A percentile compares a stretch with the other conserved stretches of the same genome.
These are phyloP conservation scores for Phytopythium delawarense DNA, from an alignment of 352 stramenopile species.

Conservation along the genomic window DNA sequence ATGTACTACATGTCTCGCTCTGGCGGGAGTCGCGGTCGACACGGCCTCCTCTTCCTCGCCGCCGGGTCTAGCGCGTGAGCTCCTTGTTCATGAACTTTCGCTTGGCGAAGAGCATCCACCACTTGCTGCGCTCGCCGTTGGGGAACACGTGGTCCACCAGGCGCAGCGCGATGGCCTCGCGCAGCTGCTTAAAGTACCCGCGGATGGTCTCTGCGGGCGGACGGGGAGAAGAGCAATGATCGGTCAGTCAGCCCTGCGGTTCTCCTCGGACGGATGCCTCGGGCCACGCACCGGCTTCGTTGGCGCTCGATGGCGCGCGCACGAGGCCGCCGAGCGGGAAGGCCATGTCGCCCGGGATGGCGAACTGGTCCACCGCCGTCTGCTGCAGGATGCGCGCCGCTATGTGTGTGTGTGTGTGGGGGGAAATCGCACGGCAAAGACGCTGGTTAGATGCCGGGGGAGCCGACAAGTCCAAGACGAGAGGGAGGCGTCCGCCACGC, in stretches of 20 bases:
- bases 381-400: conserved; percentile 76
- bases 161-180: conserved; percentile 76
- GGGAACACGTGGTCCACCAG: conserved; percentile 82
- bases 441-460: background rate
- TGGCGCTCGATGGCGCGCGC: conserved; percentile 57
- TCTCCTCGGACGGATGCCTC: too few species aligned
- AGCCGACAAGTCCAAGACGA: too few species aligned
- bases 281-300: conserved; percentile 61
- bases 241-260: too few species aligned
- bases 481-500: background rate
- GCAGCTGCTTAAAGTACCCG: conserved; percentile 90
- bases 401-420: conserved; percentile 8
- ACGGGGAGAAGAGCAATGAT: too few species aligned
- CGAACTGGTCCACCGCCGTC: conserved; percentile 78
- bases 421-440: too few species aligned
- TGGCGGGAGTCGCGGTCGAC: background rate
- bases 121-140: conserved; percentile 90
- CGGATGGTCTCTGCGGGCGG: conserved; percentile 62
- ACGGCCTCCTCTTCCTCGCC: background rate
- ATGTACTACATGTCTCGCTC: too few species aligned
- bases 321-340: conserved; percentile 85
- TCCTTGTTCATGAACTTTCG: conserved; percentile 95
- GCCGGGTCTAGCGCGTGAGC: conserved; percentile 43
- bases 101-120: conserved; percentile 94
- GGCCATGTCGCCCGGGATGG: conserved; percentile 80